Evolutionary conservation across 306 rosid species (phyloP).

Genomic region (Herpetospermum pedunculosum): DNA sequence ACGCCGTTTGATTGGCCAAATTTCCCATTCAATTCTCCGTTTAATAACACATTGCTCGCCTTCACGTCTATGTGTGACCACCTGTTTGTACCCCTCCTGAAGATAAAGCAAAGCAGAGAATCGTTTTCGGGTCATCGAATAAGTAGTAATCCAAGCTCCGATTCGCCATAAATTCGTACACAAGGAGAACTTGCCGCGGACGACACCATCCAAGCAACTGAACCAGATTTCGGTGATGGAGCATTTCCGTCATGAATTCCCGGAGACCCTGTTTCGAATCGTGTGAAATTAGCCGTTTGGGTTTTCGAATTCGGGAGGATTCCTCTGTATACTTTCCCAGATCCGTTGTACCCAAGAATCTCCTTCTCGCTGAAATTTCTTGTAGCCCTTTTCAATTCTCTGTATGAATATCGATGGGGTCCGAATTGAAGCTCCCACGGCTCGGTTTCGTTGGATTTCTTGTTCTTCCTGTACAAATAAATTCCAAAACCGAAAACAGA

Average conservation of each 20-base stretch:
- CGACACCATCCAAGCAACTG: conserved; percentile 11
- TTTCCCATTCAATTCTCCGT: conserved; percentile 17
- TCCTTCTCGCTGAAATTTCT: conserved; percentile 7
- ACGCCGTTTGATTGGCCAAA: too few relatives aligned
- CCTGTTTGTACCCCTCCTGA: conserved; percentile 18
- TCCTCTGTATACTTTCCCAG: conserved; percentile 16
- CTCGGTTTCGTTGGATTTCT: conserved; percentile 1
- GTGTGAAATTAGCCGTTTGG: conserved; percentile 1
- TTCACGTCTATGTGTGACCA: conserved; percentile 31
- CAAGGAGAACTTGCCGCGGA: conserved; percentile 7
- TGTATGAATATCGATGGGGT: conserved; percentile 11
- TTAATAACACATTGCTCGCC: conserved; percentile 22
- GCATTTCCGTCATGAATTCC: conserved; percentile 11
- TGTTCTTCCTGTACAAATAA: not conserved
- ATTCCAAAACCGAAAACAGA: not conserved
- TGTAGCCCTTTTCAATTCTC: conserved; percentile 7
- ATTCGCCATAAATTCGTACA: conserved; percentile 7
- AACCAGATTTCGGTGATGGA: conserved; percentile 14
- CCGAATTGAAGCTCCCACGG: conserved; percentile 12
- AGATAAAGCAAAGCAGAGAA: conserved; percentile 5
- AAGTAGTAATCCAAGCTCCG: conserved; percentile 7
- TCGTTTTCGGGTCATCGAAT: conserved; percentile 1
- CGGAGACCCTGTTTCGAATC: conserved; percentile 14
- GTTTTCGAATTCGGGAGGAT: conserved; percentile 4
- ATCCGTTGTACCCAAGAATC: conserved; percentile 14